A percentile compares a stretch with the other conserved stretches of the same genome.
Evolutionary conservation across 257 asterid species (phyloP).

Genomic region (Salvia miltiorrhiza): DNA sequence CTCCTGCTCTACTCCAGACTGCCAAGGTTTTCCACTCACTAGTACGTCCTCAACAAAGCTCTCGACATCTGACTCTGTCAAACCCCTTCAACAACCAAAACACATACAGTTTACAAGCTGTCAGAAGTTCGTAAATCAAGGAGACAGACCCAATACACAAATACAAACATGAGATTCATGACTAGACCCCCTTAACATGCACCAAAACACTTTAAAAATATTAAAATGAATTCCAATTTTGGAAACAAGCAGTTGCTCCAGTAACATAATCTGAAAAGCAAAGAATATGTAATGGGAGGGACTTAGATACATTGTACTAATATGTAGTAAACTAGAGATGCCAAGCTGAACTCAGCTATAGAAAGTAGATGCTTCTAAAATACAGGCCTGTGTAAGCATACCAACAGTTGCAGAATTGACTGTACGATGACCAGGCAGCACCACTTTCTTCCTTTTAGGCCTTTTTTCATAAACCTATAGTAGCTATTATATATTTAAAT

Average conservation of each 20-base stretch:
- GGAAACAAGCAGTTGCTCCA: not conserved
- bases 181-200: not conserved
- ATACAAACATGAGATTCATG: not conserved
- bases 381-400: not conserved
- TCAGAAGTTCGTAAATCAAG: slow-evolving; percentile 4
- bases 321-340: slow-evolving; percentile 10
- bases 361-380: not conserved
- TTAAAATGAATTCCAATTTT: not conserved
- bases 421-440: not conserved
- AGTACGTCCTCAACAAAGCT: slow-evolving; percentile 84
- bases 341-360: slow-evolving; percentile 1
- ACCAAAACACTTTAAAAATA: not conserved
- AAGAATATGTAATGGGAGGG: not conserved
- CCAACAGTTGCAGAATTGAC: not conserved
- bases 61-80: slow-evolving; percentile 72
- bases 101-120: not conserved
- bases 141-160: slow-evolving; percentile 13
- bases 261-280: not conserved
- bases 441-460: not conserved
- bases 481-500: not conserved
- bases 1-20: slow-evolving; percentile 54
- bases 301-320: not conserved
- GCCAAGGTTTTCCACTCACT: slow-evolving; percentile 75
- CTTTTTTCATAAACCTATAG: not conserved
- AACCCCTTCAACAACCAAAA: slow-evolving; percentile 50